Evolutionary conservation across 2,329 filamentous ascomycete genomes (phyloP), one percentile per base, ranked within the genome.

Genomic region (Xylaria sp.): DNA sequence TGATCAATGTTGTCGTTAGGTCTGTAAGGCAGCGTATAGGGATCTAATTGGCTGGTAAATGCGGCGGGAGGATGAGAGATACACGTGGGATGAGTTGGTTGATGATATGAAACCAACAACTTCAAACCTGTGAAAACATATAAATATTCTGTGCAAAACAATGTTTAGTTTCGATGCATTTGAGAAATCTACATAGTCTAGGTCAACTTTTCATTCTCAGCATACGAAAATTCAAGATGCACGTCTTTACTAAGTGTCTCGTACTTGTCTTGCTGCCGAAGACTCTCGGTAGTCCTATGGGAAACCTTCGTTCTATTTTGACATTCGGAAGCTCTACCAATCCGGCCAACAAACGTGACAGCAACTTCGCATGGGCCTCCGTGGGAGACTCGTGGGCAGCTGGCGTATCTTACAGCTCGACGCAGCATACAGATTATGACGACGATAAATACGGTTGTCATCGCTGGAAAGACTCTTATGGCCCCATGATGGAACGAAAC

Each of bases 401-500:
- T 58, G 60, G 65, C 28, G 60, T 67, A 52, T 67, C 65, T 8
- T 67, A 63, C 28, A 64, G 60, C 28, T 2, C 43, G 57, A 48
- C 32, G 10, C 55, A 59, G 53, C 43, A 64, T 48, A 67, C 65
- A 10, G 65, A 67, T 53, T 67, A 67, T 64, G 65, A 67, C 28
- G 60, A 55, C 28, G 60, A 67, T 18, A 64, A 67, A n/a, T 45
- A 64, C 46, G 60, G 60, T 36, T 67, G 65, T 55, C 60, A 64
- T 60, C 65, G 65, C 36, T 64, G 65, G 65, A 67, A 64, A 48
- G 57, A 65, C 46, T 65, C 63, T 32, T 64, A 67, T 56, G 65
- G 65, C 23, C 65, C 65, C 64, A 59, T 67, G 28, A 64, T 67
- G 53, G 65, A 63, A 64, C 65, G 60, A 67, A 60, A 67, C 53